Evolutionary conservation across 805 yeast species (phyloP).

Genomic region (Saturnispora hagleri): DNA sequence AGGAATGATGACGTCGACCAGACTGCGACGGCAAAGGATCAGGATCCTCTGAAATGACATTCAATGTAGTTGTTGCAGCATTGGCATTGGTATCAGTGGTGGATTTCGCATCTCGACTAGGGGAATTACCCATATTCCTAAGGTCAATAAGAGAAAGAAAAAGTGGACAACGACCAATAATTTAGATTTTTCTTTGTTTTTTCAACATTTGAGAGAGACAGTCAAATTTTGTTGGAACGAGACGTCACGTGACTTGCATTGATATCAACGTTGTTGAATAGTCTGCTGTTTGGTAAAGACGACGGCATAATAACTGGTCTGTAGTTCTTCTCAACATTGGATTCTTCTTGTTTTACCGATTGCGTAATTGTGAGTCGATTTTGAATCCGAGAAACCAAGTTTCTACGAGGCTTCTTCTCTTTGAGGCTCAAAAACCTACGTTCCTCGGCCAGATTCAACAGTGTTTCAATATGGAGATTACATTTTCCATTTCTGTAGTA

Average conservation of each 20-base stretch:
- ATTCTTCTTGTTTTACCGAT: not conserved
- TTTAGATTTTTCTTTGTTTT: not conserved
- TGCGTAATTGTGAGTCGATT: not conserved
- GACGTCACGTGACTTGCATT: not conserved
- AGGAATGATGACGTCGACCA: slow-evolving; percentile 5
- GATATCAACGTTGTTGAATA: not conserved
- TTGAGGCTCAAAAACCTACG: not conserved
- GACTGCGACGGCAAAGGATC: slow-evolving; percentile 29
- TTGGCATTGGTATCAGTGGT: not conserved
- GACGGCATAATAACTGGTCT: not conserved
- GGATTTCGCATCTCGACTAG: slow-evolving; percentile 1
- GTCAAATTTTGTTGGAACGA: not conserved
- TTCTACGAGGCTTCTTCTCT: not conserved
- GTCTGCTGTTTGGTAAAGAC: not conserved
- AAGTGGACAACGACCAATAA: not conserved
- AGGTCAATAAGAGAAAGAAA: not conserved
- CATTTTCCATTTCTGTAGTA: not conserved
- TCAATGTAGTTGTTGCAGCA: not conserved
- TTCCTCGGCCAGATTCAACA: not conserved
- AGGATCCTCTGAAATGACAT: slow-evolving; percentile 23
- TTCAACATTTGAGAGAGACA: not conserved
- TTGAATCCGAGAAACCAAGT: not conserved
- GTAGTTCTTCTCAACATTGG: not conserved
- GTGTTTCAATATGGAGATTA: not conserved
- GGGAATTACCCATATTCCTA: slow-evolving; percentile 7